Evolutionary conservation across 768 basidiomycete genomes (phyloP), one percentile per base, ranked within the genome.

Genomic region (Suillus alpinus): DNA sequence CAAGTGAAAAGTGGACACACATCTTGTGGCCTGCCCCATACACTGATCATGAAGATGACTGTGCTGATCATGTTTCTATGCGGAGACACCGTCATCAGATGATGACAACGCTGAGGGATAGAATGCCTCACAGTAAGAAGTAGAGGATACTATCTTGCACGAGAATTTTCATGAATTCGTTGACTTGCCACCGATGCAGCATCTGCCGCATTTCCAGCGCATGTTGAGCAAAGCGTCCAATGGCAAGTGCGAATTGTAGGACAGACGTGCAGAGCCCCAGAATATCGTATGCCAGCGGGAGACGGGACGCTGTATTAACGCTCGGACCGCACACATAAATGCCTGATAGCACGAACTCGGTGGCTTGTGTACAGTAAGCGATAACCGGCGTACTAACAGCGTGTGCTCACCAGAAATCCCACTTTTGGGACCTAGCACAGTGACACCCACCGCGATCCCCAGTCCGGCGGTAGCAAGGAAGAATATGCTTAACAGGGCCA

Each of bases 141-240:
- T 65, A 67, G 46, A 67, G 3, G 34, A 62, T 69, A 46, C 59
- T 69, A 32, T 69, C 68, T 29, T 56, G 46, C 16, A 58, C 57
- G 41, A 69, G 63, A 31, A 65, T 55, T 36, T 50, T 46, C 63
- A 69, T 63, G 32, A 69, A 18, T 18, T 61, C 68, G 51, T 44
- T 53, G 2, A 60, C 51, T 9, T 50, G 59, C 63, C 68, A 67
- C 18, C 43, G 36, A 43, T 43, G 9, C 20, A 58, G 14, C 59
- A 61, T 59, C 6, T 44, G 60, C 16, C 51, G 50, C 57, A 57
- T 61, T 2, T 63, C 60, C 0, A 63, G 1, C 18, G 62, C 63
- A 6, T 63, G 63, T 10, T 62, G 64, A 50, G 56, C 0, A 26
- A 69, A 69, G 1, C 63, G 50, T 18, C 59, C 66, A 14, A 55